Base-by-base conservation (phyloP, 1,284 basidiomycete genomes). In the Irpex sp. region DNA sequence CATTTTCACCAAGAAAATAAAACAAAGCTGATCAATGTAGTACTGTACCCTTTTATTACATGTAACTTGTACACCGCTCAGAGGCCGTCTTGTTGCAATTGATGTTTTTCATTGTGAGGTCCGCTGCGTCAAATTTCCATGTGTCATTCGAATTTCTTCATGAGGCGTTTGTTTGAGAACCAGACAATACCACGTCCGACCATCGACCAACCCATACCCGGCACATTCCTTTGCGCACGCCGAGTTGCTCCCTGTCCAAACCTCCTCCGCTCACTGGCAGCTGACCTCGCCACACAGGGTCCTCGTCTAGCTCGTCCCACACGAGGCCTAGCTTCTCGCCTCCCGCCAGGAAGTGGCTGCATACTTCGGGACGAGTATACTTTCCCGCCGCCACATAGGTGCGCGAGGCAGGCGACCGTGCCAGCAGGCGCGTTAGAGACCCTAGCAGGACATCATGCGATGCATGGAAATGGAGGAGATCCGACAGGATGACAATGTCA, bases 401-500 rank as follows among this genome's bases (percentile, higher is more conserved):
- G 21, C 82, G 75, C 4, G 86, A 79, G 4, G 72, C 65, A 3
- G 74, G 56, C 1, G 74, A 70, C 51, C 74, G 79, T n/a, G 76
- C 72, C 6, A 91, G 81, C 34, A 90, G 79, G 19, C 74, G 69
- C 0, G 67, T 68, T 11, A 87, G 73, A 2, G 87, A 86, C 5
- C 72, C 67, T 38, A 90, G 69, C 49, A 89, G 80, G n/a, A 73
- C 80, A 64, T 78, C 78, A 71, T 91, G 89, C 48, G 85, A 88
- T 61, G 71, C 70, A 70, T 85, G 77, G 69, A 91, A 90, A 72
- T 89, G 87, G 19, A 91, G 79, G 11, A 92, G 77, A 74, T 91
- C 88, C 3, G 87, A 91, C 60, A 90, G 79, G 65, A 91, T 80
- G 57, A 90, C 77, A 36, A 83, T 70, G 67, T 90, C 86, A 70